These are phyloP conservation scores for Pythium coloratum DNA, from an alignment of 352 stramenopile genomes.

Conservation along the genomic window DNA sequence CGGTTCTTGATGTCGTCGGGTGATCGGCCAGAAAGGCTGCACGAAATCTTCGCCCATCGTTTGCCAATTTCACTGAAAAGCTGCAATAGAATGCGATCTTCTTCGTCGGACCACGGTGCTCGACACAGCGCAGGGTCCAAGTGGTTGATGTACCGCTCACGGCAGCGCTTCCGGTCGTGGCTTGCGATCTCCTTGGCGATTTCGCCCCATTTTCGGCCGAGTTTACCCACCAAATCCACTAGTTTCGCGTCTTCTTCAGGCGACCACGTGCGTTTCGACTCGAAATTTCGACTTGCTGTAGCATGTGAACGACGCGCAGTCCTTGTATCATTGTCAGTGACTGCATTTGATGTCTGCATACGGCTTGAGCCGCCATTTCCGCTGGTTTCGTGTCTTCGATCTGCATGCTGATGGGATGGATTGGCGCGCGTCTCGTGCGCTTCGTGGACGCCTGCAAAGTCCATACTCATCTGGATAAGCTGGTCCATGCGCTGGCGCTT, in stretches of 20 bases:
- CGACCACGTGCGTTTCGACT: slow-evolving; percentile 40
- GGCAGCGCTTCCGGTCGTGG: slow-evolving; percentile 64
- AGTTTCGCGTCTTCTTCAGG: slow-evolving; percentile 48
- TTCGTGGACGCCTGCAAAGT: slow-evolving; percentile 30
- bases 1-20: slow-evolving; percentile 65
- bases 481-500: slow-evolving; percentile 59
- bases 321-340: background rate
- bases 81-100: slow-evolving; percentile 43
- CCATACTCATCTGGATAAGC: slow-evolving; percentile 51
- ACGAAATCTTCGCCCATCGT: slow-evolving; percentile 43
- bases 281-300: background rate
- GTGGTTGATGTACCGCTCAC: slow-evolving; percentile 77
- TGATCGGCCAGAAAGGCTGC: slow-evolving; percentile 34
- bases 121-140: slow-evolving; percentile 39
- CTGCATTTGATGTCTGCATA: background rate
- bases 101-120: slow-evolving; percentile 38
- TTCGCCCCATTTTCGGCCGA: slow-evolving; percentile 41
- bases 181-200: slow-evolving; percentile 42
- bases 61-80: slow-evolving; percentile 34
- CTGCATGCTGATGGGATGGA: background rate
- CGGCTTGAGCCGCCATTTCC: background rate
- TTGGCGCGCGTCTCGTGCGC: background rate
- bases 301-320: background rate
- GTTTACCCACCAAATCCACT: slow-evolving; percentile 34
- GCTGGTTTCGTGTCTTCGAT: background rate